Percentiles rank a stretch among this genome's conserved stretches.
These are phyloP conservation scores for Fagopyrum tataricum DNA, from an alignment of 148 eudicot species.

Conservation along the genomic window DNA sequence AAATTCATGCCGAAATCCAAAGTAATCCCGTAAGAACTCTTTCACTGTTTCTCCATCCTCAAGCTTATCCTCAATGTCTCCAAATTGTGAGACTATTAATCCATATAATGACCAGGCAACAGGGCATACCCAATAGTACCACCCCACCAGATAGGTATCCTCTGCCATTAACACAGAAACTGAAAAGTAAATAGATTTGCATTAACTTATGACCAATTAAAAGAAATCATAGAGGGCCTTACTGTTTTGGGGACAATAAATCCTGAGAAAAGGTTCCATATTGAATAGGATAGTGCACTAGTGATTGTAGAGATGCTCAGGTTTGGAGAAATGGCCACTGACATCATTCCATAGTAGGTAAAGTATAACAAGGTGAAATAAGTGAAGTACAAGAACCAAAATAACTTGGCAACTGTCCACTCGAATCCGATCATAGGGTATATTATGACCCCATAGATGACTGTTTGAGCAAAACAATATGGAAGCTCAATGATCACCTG, in stretches of 20 bases:
- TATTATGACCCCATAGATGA: conserved; percentile 9
- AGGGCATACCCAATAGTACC: neutral
- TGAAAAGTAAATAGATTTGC: neutral
- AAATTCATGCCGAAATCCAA: neutral
- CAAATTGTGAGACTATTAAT: neutral
- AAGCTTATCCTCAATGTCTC: neutral
- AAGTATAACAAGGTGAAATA: conserved; percentile 1
- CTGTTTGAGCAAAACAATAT: conserved; percentile 8
- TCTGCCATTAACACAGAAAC: neutral
- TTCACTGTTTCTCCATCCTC: neutral
- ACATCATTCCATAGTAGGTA: conserved; percentile 13
- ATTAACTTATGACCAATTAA: neutral
- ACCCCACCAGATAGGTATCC: conserved; percentile 15
- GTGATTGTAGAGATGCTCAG: neutral
- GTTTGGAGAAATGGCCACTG: conserved; percentile 7
- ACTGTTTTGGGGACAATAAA: conserved; percentile 7
- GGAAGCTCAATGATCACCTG: conserved; percentile 14
- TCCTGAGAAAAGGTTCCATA: conserved; percentile 13
- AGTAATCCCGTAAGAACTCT: neutral
- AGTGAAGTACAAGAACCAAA: conserved; percentile 13
- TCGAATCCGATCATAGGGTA: conserved; percentile 11
- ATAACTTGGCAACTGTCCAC: neutral
- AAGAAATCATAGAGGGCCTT: neutral
- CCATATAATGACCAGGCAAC: conserved; percentile 8
- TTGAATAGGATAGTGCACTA: neutral